These are phyloP conservation scores for Linnemannia exigua DNA, from an alignment of 192 early-diverging fungal genomes.

Conservation along the genomic window DNA sequence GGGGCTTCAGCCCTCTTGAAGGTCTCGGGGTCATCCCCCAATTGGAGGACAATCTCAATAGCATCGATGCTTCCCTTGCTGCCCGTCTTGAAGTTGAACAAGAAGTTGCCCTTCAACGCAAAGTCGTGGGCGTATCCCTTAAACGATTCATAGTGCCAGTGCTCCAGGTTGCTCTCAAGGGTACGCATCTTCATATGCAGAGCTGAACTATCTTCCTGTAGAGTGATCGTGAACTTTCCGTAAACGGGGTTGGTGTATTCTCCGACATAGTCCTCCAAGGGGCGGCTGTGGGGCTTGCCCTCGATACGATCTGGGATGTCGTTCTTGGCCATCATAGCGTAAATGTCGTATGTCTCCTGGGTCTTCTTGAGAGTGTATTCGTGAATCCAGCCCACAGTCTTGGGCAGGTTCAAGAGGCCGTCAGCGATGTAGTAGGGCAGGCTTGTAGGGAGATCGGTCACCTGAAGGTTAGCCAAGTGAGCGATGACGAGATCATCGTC, in stretches of 20 bases:
- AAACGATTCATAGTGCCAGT: not conserved
- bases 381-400: not conserved
- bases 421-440: not conserved
- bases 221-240: not conserved
- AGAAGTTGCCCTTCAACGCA: not conserved
- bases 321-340: not conserved
- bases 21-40: not conserved
- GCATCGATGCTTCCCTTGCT: not conserved
- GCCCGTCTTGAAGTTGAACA: not conserved
- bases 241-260: constrained; percentile 4
- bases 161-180: not conserved
- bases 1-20: too few species aligned
- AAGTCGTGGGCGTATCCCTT: not conserved
- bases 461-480: not conserved
- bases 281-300: not conserved
- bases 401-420: not conserved
- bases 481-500: constrained; percentile 6
- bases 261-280: not conserved
- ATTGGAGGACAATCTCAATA: not conserved
- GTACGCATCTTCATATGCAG: not conserved
- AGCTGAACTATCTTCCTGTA: not conserved
- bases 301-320: not conserved
- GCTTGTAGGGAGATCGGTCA: not conserved
- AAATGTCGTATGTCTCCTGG: not conserved
- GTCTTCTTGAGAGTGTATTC: not conserved